Base-by-base conservation (phyloP, 2,329 filamentous ascomycete species). In the Trichoderma aggressivum region DNA sequence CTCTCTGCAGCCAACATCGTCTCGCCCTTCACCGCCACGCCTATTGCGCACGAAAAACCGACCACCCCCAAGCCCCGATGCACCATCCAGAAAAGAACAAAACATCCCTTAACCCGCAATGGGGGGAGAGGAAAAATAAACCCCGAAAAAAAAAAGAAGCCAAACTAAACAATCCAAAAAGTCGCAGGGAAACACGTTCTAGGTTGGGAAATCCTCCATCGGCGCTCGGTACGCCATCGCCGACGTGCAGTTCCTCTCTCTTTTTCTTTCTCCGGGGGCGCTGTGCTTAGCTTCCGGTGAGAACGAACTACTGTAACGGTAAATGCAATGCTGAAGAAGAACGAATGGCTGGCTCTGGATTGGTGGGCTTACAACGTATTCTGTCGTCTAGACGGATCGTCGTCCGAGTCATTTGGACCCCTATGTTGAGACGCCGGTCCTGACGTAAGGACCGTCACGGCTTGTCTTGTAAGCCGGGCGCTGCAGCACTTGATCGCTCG, bases 401-500 rank as follows among this genome's bases (percentile, higher is more conserved):
- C 63, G 30, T 50, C 32, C 50, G 63, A 66, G 63, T 66, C 63
- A 66, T 58, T 30, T 58, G 63, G 63, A 66, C 53, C 63, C 62
- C 62, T 65, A 28, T 55, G n/a, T 55, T 55, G 30, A 26, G 47
- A n/a, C 18, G 62, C 30, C 30, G 28, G 5, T 24, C 43, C 50
- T 66, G 63, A 66, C 63, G 63, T 66, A 66, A 56, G 7, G 21
- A 55, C 11, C n/a, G n/a, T 34, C n/a, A 60, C 11, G 58, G 30
- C 32, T 14, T 39, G 36, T n/a, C n/a, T 7, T 24, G 12, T 60
- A 16, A 34, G 56, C 56, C 56, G 28, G 28, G 56, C 55, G 28
- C 30, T 24, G n/a, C 7, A 60, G 32, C 18, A 8, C 39, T 2
- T 5, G 5, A n/a, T 2, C 30, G n/a, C 32, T 60, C 58, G 32